Base-by-base conservation (phyloP, 2,329 filamentous ascomycete genomes). In the Neofusicoccum kwambonambiense region DNA sequence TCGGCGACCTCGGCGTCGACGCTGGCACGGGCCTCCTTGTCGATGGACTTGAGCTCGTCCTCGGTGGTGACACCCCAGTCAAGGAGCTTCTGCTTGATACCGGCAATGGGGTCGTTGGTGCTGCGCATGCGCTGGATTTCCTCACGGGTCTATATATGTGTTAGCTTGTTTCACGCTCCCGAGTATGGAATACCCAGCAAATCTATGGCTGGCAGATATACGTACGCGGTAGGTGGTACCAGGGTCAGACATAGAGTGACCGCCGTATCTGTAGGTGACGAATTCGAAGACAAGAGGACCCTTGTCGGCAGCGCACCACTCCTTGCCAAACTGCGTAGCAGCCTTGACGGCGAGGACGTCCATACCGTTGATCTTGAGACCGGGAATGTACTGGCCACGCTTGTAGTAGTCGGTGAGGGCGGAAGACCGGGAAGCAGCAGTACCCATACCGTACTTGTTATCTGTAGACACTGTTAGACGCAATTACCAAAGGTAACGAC, bases 371-470 rank as follows among this genome's bases (percentile, higher is more conserved):
- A 99, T 92, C 88, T 99, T 99, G 74, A 99, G 88, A 84, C 95
- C 95, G 65, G 95, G 94, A 72, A 99, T 99, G 86, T 98, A 99
- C 84, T 99, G 95, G 71, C 95, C 95, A 83, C 95, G 94, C 90
- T 98, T 98, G 89, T 99, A 98, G 89, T 99, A 99, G 81, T 99
- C 95, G 80, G 95, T 98, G 78, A 97, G 83, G 74, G 95, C 95
- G 67, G 95, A 94, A 67, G 95, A 93, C 75, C 95, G 93, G 81
- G 90, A 90, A 71, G 95, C 94, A 67, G 95, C 91, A 69, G 95
- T 99, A 83, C 95, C 95, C 95, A 99, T 99, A 80, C 95, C 95
- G 80, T 99, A 99, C 84, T 99, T 99, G 90, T 99, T 99, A 88
- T 99, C 93, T 97, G 66, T 39, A n/a, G 6, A 31, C 19, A 9